These are phyloP conservation scores for Penicillium samsonianum DNA, from an alignment of 495 filamentous ascomycete species.

Conservation along the genomic window DNA sequence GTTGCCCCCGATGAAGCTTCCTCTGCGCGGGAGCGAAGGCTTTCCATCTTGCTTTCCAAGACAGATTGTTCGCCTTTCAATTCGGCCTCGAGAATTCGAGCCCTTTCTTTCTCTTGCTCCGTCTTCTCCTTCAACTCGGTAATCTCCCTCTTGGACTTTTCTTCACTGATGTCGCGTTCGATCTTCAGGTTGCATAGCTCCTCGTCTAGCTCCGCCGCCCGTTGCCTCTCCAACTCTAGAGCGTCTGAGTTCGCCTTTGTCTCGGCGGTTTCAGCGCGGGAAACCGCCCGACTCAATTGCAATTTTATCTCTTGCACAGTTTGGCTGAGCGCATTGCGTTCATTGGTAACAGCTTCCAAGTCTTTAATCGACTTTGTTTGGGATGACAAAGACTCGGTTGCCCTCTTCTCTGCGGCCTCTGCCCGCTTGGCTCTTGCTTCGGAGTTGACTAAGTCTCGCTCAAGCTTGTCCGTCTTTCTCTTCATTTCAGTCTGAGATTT, in stretches of 20 bases:
- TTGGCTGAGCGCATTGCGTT: constrained; percentile 64
- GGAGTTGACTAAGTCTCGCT: constrained; percentile 58
- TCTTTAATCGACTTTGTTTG: constrained; percentile 71
- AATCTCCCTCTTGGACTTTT: constrained; percentile 68
- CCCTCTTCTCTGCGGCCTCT: constrained; percentile 65
- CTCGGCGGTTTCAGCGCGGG: constrained; percentile 68
- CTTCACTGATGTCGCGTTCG: constrained; percentile 73
- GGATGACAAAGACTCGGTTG: constrained; percentile 63
- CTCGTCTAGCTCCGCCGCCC: constrained; percentile 68
- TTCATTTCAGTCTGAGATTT: constrained; percentile 49
- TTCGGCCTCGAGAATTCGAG: constrained; percentile 70
- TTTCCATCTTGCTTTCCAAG: constrained; percentile 89
- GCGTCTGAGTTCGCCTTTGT: constrained; percentile 65
- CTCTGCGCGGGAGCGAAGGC: constrained; percentile 80
- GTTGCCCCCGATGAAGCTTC: constrained; percentile 81
- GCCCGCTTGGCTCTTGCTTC: constrained; percentile 63
- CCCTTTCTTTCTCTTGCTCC: constrained; percentile 73
- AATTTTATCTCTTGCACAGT: constrained; percentile 68
- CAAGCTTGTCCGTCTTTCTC: constrained; percentile 64
- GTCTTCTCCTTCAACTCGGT: constrained; percentile 67
- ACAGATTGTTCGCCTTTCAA: constrained; percentile 76
- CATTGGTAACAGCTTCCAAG: constrained; percentile 62
- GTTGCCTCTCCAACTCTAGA: constrained; percentile 67
- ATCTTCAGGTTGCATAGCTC: constrained; percentile 68
- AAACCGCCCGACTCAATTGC: constrained; percentile 67